Base-by-base conservation (phyloP, 169 alveolate species). In the Plasmodium inui region DNA sequence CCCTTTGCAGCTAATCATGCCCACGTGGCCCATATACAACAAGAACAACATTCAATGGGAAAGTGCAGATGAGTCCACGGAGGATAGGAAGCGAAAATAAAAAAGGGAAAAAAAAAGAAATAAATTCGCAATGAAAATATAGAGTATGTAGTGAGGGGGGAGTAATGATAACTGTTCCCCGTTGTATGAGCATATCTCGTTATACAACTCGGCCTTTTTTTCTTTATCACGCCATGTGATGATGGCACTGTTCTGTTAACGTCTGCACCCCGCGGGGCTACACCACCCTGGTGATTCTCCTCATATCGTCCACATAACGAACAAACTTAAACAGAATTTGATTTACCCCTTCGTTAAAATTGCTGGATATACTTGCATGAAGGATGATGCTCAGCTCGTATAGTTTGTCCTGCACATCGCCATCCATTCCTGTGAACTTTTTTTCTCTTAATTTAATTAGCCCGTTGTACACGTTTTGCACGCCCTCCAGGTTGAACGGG, bases 1-100 rank as follows among this genome's bases (percentile, higher is more conserved):
- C 28, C 61, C 41, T 67, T 61, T 57, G 41, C 39, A 88, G 94
- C 71, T 88, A 28, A 28, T 88, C 32, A 9, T 88, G 19, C 94
- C 94, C 26, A 88, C 94, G 14, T 88, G 94, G 94, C 94, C 94
- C n/a, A 79, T 88, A 46, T 88, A 88, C 78, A 79, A 88, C 46
- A 78, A 61, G 37, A 9, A 88, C 73, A 78, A 78, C 14, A 88
- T 88, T 79, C 67, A 78, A 53, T 88, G 94, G 94, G 32, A n/a
- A 22, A 55, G 67, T 41, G 28, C 37, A 19, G 76, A 73, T 26
- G 39, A 57, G 6, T 57, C 94, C 41, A 14, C 12, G 72, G 32
- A 88, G 9, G 34, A 39, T 14, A 88, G 79, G 50, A 88, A 88
- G 89, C 41, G 28, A 10, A 85, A 67, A 85, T 85, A 74, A 85